A percentile compares a stretch with the other conserved stretches of the same genome.
These are phyloP conservation scores for Phytomonas francai DNA, from an alignment of 208 protist genomes.

Conservation along the genomic window DNA sequence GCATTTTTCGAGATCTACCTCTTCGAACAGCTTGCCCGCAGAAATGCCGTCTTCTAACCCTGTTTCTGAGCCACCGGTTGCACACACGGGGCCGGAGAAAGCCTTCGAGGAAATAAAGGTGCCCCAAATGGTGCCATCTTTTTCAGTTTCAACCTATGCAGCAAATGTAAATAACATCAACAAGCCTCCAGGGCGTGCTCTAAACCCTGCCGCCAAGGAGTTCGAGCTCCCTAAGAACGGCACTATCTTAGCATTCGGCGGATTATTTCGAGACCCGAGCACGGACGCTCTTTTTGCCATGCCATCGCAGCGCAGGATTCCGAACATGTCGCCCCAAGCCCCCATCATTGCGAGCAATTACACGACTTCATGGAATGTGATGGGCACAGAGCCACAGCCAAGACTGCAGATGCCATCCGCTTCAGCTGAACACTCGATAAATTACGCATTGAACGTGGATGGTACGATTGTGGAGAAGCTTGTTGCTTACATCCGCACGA, in stretches of 20 bases:
- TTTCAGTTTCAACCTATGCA: neutral
- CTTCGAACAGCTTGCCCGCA: neutral
- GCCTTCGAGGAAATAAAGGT: neutral
- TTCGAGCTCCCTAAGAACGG: constrained; percentile 21
- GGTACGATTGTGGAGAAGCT: neutral
- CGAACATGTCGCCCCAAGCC: neutral
- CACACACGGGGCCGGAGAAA: neutral
- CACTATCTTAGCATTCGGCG: neutral
- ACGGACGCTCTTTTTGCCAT: neutral
- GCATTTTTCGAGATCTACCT: neutral
- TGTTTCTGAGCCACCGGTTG: neutral
- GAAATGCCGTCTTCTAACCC: neutral
- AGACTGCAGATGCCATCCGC: neutral
- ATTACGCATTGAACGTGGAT: neutral
- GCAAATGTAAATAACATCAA: neutral
- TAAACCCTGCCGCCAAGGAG: constrained; percentile 39
- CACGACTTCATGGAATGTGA: neutral
- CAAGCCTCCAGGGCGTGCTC: neutral
- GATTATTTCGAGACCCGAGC: neutral
- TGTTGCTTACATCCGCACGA: constrained; percentile 13
- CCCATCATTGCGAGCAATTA: neutral
- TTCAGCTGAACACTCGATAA: neutral
- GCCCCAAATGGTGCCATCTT: neutral
- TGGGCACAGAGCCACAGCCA: neutral
- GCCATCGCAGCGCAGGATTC: constrained; percentile 1